Evolutionary conservation across 257 asterid species (phyloP).

Genomic region (Solanum lycopersicoides): DNA sequence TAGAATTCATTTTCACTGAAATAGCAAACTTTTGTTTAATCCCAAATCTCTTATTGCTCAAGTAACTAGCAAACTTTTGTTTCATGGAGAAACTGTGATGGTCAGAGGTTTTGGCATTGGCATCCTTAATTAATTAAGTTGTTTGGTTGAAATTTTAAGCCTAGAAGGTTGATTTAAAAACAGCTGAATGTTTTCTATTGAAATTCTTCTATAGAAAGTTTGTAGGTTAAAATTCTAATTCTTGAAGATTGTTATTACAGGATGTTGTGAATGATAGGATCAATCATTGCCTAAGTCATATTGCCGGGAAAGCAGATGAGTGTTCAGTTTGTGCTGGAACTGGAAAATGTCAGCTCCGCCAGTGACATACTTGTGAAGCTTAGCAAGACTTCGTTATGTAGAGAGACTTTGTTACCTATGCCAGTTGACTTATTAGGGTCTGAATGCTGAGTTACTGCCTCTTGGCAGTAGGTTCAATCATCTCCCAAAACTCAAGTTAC

Average conservation of each 20-base stretch:
- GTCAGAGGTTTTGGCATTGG: background rate
- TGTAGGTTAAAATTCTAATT: background rate
- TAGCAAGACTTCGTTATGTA: background rate
- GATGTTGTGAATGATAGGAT: conserved; percentile 86
- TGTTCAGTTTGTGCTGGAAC: conserved; percentile 93
- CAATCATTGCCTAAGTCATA: conserved; percentile 76
- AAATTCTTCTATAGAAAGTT: background rate
- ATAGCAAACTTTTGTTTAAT: background rate
- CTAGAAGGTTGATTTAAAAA: background rate
- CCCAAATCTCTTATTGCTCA: background rate
- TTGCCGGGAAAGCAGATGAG: conserved; percentile 72
- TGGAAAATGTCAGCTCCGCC: conserved; percentile 52
- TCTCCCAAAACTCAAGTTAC: background rate
- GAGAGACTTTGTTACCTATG: background rate
- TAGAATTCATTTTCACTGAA: background rate
- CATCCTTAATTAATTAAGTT: background rate
- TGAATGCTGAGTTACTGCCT: background rate
- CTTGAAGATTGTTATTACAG: conserved; percentile 26
- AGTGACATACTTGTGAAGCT: background rate
- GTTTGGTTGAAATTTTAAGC: background rate
- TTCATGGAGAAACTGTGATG: background rate
- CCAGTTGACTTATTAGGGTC: background rate
- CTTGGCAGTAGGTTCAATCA: background rate
- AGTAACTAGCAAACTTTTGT: background rate
- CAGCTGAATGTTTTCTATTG: background rate